A percentile compares a stretch with the other conserved stretches of the same genome.
Conservation (phyloP, 2,329 filamentous ascomycete genomes). For the Westerdykella sp. region DNA sequence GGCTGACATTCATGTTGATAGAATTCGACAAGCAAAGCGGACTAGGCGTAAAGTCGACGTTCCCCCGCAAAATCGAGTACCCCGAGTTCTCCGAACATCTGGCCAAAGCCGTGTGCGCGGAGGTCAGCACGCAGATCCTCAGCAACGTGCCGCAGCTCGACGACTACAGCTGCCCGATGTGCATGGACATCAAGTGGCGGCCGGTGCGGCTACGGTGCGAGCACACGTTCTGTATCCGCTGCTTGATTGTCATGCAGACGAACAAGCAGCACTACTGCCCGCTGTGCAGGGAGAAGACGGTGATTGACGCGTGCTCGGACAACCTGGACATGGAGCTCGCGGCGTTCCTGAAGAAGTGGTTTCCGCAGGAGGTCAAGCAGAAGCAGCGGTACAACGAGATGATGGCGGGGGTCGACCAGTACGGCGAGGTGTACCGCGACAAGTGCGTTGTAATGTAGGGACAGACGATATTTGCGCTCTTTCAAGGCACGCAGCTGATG, state of each 20-base stretch:
- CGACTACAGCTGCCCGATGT: constrained; percentile 78
- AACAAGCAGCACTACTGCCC: constrained; percentile 64
- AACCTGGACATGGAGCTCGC: constrained; percentile 65
- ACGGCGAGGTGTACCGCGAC: constrained; percentile 58
- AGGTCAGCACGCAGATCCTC: constrained; percentile 66
- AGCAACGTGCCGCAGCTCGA: constrained; percentile 72
- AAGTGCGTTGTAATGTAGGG: constrained; percentile 56
- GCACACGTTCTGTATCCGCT: constrained; percentile 79
- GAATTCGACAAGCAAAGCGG: constrained; percentile 84
- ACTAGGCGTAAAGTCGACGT: constrained; percentile 59
- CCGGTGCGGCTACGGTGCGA: constrained; percentile 70
- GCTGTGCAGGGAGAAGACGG: constrained; percentile 65
- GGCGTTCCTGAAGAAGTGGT: constrained; percentile 67
- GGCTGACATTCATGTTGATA: constrained; percentile 29
- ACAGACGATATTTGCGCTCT: not conserved
- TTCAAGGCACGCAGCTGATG: not conserved
- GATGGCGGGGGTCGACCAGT: constrained; percentile 67
- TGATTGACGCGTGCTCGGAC: constrained; percentile 62
- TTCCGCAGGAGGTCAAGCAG: constrained; percentile 63
- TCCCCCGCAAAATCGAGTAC: constrained; percentile 52
- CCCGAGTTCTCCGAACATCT: constrained; percentile 59
- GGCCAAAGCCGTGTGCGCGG: constrained; percentile 68
- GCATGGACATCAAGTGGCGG: constrained; percentile 71
- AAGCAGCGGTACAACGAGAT: constrained; percentile 62
- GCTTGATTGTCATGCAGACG: constrained; percentile 72